Evolutionary conservation across 495 filamentous ascomycete genomes (phyloP).

Genomic region (Friedmanniomyces simplex): DNA sequence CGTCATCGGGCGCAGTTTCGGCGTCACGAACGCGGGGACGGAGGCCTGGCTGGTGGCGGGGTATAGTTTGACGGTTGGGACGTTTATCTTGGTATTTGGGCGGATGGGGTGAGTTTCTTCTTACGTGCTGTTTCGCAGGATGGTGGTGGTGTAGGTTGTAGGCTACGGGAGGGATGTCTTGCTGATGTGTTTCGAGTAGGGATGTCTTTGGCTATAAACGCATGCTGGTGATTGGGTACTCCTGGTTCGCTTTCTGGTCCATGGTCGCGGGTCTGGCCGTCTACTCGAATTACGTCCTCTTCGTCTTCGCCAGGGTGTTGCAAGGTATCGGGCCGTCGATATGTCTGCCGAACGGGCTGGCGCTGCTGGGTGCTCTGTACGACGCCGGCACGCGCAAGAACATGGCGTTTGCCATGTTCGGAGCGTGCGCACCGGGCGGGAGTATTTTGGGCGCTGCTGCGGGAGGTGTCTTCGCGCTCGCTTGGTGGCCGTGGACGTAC

Average conservation of each 20-base stretch:
- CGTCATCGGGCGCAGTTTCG: conserved; percentile 10
- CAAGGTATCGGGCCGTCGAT: conserved; percentile 33
- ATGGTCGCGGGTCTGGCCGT: conserved; percentile 44
- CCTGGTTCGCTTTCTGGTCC: conserved; percentile 24
- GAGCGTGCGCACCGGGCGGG: conserved; percentile 36
- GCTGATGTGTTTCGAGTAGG: neutral
- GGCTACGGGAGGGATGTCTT: no score
- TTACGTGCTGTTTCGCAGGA: neutral
- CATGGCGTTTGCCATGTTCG: conserved; percentile 55
- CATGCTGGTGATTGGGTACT: conserved; percentile 14
- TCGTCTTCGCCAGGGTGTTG: conserved; percentile 28
- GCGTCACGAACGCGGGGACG: conserved; percentile 5
- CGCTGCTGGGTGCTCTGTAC: conserved; percentile 42
- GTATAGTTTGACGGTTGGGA: conserved; percentile 22
- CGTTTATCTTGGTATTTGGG: conserved; percentile 24
- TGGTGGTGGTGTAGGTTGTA: neutral
- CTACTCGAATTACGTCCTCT: conserved; percentile 29
- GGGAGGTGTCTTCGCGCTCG: conserved; percentile 40
- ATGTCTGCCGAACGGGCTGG: conserved; percentile 30
- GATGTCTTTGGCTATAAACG: conserved; percentile 21
- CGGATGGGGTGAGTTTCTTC: conserved; percentile 10
- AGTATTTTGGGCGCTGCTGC: conserved; percentile 52
- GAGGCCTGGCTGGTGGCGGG: conserved; percentile 19
- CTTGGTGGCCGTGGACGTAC: conserved; percentile 60
- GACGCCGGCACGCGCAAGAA: conserved; percentile 45